Percentiles rank a stretch among this genome's conserved stretches.
Evolutionary conservation across 2,329 filamentous ascomycete species (phyloP).

Genomic region (Diaporthe sp.): DNA sequence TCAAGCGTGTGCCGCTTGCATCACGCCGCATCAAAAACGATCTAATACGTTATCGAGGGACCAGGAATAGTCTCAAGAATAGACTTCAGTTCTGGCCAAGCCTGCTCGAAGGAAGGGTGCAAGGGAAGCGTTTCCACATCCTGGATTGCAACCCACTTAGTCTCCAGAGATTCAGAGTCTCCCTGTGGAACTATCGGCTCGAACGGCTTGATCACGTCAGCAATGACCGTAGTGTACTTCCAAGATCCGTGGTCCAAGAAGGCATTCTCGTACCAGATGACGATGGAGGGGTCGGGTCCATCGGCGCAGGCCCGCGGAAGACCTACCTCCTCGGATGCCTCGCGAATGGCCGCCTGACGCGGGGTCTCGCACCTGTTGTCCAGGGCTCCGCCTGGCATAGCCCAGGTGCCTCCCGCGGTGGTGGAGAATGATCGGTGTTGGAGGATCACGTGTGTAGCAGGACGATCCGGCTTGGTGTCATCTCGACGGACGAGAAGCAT

Average conservation of each 20-base stretch:
- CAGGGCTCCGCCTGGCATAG: constrained; percentile 23
- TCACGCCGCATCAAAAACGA: not conserved
- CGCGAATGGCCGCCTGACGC: not conserved
- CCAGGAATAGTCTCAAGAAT: not conserved
- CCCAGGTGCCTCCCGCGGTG: constrained; percentile 25
- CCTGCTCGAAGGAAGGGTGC: constrained; percentile 22
- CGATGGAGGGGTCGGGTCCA: not conserved
- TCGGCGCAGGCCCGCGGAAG: not conserved
- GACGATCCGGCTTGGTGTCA: not conserved
- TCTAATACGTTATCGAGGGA: not conserved
- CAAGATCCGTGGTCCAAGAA: constrained; percentile 24
- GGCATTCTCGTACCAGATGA: not conserved
- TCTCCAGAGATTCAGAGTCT: constrained; percentile 9
- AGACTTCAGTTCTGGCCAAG: constrained; percentile 3
- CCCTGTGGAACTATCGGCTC: not conserved
- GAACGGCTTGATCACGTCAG: not conserved
- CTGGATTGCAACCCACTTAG: constrained; percentile 20
- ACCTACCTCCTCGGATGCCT: constrained; percentile 19
- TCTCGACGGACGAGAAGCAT: constrained; percentile 32
- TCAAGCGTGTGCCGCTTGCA: too few species aligned
- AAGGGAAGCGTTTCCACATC: not conserved
- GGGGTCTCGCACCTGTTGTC: constrained; percentile 16
- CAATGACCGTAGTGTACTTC: constrained; percentile 28
- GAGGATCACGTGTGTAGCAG: constrained; percentile 1
- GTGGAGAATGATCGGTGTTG: not conserved